Percentiles rank a stretch among this genome's conserved stretches.
Conservation (phyloP, 2,329 filamentous ascomycete species). For the Hypomyces perniciosus region DNA sequence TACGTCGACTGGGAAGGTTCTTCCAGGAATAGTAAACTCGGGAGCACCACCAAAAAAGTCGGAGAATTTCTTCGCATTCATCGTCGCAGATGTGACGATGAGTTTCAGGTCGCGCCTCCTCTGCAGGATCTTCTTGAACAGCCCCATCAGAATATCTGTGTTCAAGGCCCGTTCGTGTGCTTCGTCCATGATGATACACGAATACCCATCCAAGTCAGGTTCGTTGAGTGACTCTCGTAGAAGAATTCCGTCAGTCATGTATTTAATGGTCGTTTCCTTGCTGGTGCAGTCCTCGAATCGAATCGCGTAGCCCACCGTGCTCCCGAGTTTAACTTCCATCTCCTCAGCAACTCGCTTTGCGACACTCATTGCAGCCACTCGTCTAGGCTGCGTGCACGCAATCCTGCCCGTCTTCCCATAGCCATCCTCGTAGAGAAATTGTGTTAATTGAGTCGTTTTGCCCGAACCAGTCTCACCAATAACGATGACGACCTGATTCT, state of each 20-base stretch:
- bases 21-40: conserved; percentile 91
- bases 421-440: conserved; percentile 93
- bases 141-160: conserved; percentile 92
- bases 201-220: conserved; percentile 89
- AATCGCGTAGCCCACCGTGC: conserved; percentile 90
- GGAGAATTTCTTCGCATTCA: conserved; percentile 95
- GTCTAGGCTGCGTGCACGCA: conserved; percentile 89
- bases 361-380: conserved; percentile 98
- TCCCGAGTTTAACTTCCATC: conserved; percentile 89
- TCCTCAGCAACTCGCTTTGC: conserved; percentile 97
- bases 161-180: conserved; percentile 95
- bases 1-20: conserved; percentile 95
- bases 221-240: conserved; percentile 90
- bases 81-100: conserved; percentile 96
- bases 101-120: conserved; percentile 86
- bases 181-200: conserved; percentile 99
- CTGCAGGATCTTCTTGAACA: conserved; percentile 95
- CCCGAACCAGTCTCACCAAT: conserved; percentile 96
- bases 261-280: conserved; percentile 93
- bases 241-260: conserved; percentile 97
- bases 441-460: conserved; percentile 95
- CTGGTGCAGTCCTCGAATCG: conserved; percentile 98
- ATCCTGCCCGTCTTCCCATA: conserved; percentile 86
- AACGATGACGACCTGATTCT: conserved; percentile 96
- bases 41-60: conserved; percentile 94